Base-by-base conservation (phyloP, 371 early-diverging fungal genomes). In the Choanephora cucurbitarum region DNA sequence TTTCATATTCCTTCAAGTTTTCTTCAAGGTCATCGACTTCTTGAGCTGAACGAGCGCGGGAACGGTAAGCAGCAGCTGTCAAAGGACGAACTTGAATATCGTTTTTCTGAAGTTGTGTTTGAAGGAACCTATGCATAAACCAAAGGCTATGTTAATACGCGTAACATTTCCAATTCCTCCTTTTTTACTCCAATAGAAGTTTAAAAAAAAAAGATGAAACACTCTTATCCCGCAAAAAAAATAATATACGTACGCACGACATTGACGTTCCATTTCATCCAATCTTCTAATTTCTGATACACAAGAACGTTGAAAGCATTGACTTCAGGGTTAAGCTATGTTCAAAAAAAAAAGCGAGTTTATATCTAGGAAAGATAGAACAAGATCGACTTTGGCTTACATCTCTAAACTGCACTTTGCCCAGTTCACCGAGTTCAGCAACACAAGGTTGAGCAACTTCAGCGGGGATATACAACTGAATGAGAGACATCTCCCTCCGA, bases 401-500 rank as follows among this genome's bases (percentile, higher is more conserved):
- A 77, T 98, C 98, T 79, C 93, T 85, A 73, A 98, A 97, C 72
- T 98, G 92, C 33, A 98, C 81, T 52, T 90, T 83, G 17, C 98
- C 97, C 37, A 95, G 75, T 64, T 97, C 97, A 49, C 99, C 99
- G 37, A 98, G 78, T 72, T 96, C 97, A 32, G 96, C 81, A 42
- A 97, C 92, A 44, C 95, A 93, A 40, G 88, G 90, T 65, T 92
- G 94, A 21, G 95, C 93, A 43, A 94, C 91, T 79, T 99, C 99
- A 54, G 88, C 79, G 22, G 99, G 98, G 60, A 99, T 94, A 77
- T 96, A 97, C 62, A 98, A 83, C 82, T 95, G 95, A 58, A 95
- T 84, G 67, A 95, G 88, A 48, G 96, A 91, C 97, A 98, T 98
- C 79, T 91, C 90, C n/a, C 81, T 97, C 97, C 75, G 95, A 94